Evolutionary conservation across 306 rosid species (phyloP).

Genomic region (Vigna radiata): DNA sequence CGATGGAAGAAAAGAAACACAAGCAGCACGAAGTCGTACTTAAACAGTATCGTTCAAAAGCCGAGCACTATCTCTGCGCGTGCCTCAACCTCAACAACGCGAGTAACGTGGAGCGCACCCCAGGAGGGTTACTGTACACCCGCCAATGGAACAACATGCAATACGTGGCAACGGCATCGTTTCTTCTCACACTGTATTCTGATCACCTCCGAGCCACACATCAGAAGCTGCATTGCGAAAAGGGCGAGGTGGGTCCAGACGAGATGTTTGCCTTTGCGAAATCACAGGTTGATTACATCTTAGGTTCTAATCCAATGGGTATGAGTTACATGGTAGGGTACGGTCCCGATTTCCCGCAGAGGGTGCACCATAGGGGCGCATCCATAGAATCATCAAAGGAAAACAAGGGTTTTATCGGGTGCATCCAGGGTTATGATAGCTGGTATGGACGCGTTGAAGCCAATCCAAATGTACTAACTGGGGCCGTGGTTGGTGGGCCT

Average conservation of each 20-base stretch:
- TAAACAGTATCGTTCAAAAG: constrained; percentile 66
- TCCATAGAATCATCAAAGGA: constrained; percentile 63
- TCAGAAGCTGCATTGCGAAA: constrained; percentile 59
- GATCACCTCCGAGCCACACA: constrained; percentile 57
- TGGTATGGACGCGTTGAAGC: constrained; percentile 63
- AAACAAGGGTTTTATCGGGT: constrained; percentile 71
- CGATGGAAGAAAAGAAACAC: constrained; percentile 67
- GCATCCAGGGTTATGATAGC: constrained; percentile 75
- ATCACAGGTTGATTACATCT: constrained; percentile 79
- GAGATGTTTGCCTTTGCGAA: constrained; percentile 63
- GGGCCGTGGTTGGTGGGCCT: constrained; percentile 91
- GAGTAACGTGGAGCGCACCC: constrained; percentile 72
- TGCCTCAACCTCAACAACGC: constrained; percentile 69
- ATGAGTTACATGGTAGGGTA: constrained; percentile 75
- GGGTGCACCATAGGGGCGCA: constrained; percentile 91
- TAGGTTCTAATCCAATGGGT: constrained; percentile 78
- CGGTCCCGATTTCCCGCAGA: constrained; percentile 58
- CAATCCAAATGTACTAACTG: constrained; percentile 67
- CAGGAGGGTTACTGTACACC: constrained; percentile 73
- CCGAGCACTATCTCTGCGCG: constrained; percentile 66
- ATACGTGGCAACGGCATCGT: constrained; percentile 69
- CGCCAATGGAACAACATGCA: constrained; percentile 95
- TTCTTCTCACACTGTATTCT: constrained; percentile 68
- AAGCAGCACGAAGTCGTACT: constrained; percentile 53
- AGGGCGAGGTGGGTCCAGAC: constrained; percentile 43